phyloP scores from a whole-genome alignment of 441 rosid species.

The Croton setiger region DNA sequence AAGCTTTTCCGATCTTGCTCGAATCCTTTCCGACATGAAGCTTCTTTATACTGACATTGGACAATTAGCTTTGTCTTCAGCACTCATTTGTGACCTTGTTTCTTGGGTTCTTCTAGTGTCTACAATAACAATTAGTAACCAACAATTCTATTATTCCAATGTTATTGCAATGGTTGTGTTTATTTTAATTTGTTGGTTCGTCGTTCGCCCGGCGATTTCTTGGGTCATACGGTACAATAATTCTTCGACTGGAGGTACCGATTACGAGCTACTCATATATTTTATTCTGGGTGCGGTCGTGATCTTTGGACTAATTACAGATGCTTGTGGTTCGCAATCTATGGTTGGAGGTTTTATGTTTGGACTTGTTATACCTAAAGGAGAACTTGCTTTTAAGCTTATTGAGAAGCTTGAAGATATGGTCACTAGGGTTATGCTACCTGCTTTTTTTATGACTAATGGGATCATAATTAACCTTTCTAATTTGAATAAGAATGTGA shows the following conservation, averaged over 20 bases:
- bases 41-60: slow-evolving; percentile 71
- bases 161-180: slow-evolving; percentile 17
- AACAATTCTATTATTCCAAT: neutral
- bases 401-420: slow-evolving; percentile 36
- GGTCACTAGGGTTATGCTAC: slow-evolving; percentile 30
- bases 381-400: slow-evolving; percentile 29
- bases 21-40: slow-evolving; percentile 66
- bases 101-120: slow-evolving; percentile 50
- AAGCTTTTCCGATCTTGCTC: slow-evolving; percentile 60
- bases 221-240: slow-evolving; percentile 23
- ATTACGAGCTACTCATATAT: slow-evolving; percentile 23
- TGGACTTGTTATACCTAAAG: slow-evolving; percentile 41
- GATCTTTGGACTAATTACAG: slow-evolving; percentile 38
- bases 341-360: slow-evolving; percentile 46
- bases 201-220: slow-evolving; percentile 32
- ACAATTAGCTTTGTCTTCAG: slow-evolving; percentile 47
- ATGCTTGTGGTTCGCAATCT: slow-evolving; percentile 41
- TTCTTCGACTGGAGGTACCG: slow-evolving; percentile 12
- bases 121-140: slow-evolving; percentile 18
- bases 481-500: neutral
- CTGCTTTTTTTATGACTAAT: slow-evolving; percentile 22
- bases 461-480: slow-evolving; percentile 18
- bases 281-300: slow-evolving; percentile 32
- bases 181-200: slow-evolving; percentile 25
- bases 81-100: slow-evolving; percentile 46